Percentiles rank a stretch among this genome's conserved stretches.
Evolutionary conservation across 441 rosid species (phyloP).

Genomic region (Jatropha podagrica): DNA sequence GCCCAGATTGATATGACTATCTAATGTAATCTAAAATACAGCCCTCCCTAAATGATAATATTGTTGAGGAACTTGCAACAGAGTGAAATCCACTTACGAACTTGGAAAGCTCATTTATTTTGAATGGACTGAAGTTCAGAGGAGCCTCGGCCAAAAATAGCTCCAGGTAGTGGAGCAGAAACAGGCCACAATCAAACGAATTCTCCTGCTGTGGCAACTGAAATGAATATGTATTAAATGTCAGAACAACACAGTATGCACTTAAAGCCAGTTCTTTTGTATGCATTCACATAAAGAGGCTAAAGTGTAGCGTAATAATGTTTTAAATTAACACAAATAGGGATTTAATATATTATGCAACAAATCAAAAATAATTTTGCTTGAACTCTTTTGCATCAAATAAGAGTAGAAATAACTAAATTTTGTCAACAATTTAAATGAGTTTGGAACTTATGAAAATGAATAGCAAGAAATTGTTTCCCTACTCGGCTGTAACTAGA

Average conservation of each 20-base stretch:
- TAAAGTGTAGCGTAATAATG: not conserved
- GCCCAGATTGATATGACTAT: conserved; percentile 16
- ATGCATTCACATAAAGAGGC: not conserved
- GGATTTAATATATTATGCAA: not conserved
- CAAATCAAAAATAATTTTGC: not conserved
- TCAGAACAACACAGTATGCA: conserved; percentile 25
- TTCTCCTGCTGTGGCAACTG: conserved; percentile 92
- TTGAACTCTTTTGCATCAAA: not conserved
- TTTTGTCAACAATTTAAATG: not conserved
- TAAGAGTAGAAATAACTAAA: not conserved
- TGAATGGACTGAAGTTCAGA: conserved; percentile 54
- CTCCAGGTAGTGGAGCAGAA: conserved; percentile 81
- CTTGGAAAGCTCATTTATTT: conserved; percentile 34
- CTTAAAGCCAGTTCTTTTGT: conserved; percentile 1
- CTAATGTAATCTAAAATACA: not conserved
- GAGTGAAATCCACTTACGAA: conserved; percentile 50
- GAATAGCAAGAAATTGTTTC: not conserved
- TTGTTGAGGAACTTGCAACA: conserved; percentile 6
- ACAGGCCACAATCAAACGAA: conserved; percentile 82
- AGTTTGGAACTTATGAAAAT: not conserved
- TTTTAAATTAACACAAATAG: not conserved
- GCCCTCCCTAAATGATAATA: not conserved
- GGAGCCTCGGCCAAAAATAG: conserved; percentile 70
- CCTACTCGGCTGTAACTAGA: not conserved
- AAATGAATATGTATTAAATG: conserved; percentile 26